Evolutionary conservation across 2,329 filamentous ascomycete genomes (phyloP), one percentile per base, ranked within the genome.

Genomic region (Nakataea oryzae): DNA sequence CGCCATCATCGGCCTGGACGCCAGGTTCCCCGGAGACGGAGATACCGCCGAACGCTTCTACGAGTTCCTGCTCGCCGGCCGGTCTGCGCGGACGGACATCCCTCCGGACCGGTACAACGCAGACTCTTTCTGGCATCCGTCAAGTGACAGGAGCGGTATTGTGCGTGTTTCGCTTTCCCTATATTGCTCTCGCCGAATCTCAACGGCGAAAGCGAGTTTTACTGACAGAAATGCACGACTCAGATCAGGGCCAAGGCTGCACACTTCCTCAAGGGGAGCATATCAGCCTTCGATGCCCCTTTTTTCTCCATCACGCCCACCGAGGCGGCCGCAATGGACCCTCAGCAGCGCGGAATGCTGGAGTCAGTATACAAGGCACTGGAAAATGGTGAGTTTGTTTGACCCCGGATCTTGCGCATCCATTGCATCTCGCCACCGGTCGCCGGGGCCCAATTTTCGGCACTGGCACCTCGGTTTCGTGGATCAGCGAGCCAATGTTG

Each of bases 221-320:
- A 9, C 41, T 50, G 7, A 50, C 41, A n/a, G 41, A 50, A 6
- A n/a, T 50, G 41, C 55, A 56, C 13, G 8, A 57, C 9, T 54
- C 28, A 56, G 62, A 32, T 57, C 14, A 62, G 58, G 30, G n/a
- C 54, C 28, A 54, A 54, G 30, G 47, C 61, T 4, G 61, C 29
- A 9, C 57, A 65, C 57, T 59, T 63, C 21, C 64, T 65, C 21
- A 54, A 62, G 12, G 57, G 59, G 14, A 63, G 64, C 50, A 41
- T 59, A 17, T 59, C 54, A 12, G 27, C 34, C 27, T 88, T 88
- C 67, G 86, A 88, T 66, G 81, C 83, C 34, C 76, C 81, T 1
- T 88, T 88, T 74, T 88, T 88, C 79, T 86, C 86, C 71, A 87
- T 88, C 80, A 86, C 84, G 60, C 84, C 85, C 17, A 79, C 82